phyloP scores from a whole-genome alignment of 768 basidiomycete species.

The Rhizopogon vulgaris region DNA sequence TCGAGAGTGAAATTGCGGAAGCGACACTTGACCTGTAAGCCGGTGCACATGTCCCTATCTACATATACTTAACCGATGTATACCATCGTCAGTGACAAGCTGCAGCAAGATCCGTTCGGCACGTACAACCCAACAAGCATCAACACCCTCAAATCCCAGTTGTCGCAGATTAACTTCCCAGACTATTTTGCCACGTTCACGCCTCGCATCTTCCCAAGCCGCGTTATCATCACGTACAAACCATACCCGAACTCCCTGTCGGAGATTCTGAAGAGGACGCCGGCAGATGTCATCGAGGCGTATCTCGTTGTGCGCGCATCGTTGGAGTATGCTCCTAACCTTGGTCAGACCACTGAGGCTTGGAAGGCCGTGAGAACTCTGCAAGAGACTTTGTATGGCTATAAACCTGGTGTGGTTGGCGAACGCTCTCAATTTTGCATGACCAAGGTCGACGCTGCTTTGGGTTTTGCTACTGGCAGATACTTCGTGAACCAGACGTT shows the following conservation, averaged over 20 bases:
- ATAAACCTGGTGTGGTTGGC: conserved; percentile 80
- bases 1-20: conserved; percentile 74
- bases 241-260: conserved; percentile 66
- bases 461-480: conserved; percentile 88
- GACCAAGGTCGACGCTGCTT: conserved; percentile 55
- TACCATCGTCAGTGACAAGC: conserved; percentile 44
- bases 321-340: conserved; percentile 56
- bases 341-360: conserved; percentile 71
- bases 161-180: conserved; percentile 76
- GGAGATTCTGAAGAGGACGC: conserved; percentile 59
- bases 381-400: conserved; percentile 68
- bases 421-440: conserved; percentile 85
- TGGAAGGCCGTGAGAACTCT: conserved; percentile 72
- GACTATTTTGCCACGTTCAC: conserved; percentile 86
- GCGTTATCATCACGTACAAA: conserved; percentile 80
- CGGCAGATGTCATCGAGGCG: conserved; percentile 70
- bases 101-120: conserved; percentile 73
- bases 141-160: conserved; percentile 56
- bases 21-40: conserved; percentile 77
- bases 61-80: neutral
- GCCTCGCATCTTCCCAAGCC: conserved; percentile 66
- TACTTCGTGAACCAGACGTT: conserved; percentile 88
- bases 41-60: neutral
- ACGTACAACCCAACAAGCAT: conserved; percentile 84
- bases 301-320: conserved; percentile 83